phyloP scores from a whole-genome alignment of 1,284 basidiomycete species.

The Gymnopus androsaceus region DNA sequence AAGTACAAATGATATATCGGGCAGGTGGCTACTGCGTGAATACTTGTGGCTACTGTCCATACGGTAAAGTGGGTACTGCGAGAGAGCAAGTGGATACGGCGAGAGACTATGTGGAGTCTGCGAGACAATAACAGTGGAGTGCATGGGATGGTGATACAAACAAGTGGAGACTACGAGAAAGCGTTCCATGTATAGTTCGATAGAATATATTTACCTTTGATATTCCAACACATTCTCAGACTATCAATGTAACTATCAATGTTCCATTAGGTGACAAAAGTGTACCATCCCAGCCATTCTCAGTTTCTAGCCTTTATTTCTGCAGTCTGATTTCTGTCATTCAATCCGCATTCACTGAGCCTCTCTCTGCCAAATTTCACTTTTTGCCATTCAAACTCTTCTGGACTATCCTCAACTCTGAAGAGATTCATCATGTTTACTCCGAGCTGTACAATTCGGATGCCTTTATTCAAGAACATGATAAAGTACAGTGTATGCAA shows the following conservation, averaged over 20 bases:
- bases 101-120: too few relatives aligned
- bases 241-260: slow-evolving; percentile 24
- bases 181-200: too few relatives aligned
- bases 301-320: slow-evolving; percentile 30
- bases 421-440: neutral
- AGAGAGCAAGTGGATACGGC: too few relatives aligned
- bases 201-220: too few relatives aligned
- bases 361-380: slow-evolving; percentile 28
- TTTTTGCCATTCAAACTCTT: slow-evolving; percentile 32
- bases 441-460: slow-evolving; percentile 12
- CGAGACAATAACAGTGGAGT: too few relatives aligned
- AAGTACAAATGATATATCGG: too few relatives aligned
- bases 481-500: neutral
- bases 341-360: slow-evolving; percentile 26
- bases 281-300: slow-evolving; percentile 21
- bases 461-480: slow-evolving; percentile 5
- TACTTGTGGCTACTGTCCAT: too few relatives aligned
- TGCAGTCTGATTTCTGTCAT: slow-evolving; percentile 29
- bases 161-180: too few relatives aligned
- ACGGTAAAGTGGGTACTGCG: too few relatives aligned
- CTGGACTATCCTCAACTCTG: neutral
- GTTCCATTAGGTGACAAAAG: slow-evolving; percentile 29
- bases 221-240: too few relatives aligned
- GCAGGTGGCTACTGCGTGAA: too few relatives aligned
- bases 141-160: too few relatives aligned